Evolutionary conservation across 345 rosid genomes (phyloP), one percentile per base, ranked within the genome.

Genomic region (Odontarrhena argentea): DNA sequence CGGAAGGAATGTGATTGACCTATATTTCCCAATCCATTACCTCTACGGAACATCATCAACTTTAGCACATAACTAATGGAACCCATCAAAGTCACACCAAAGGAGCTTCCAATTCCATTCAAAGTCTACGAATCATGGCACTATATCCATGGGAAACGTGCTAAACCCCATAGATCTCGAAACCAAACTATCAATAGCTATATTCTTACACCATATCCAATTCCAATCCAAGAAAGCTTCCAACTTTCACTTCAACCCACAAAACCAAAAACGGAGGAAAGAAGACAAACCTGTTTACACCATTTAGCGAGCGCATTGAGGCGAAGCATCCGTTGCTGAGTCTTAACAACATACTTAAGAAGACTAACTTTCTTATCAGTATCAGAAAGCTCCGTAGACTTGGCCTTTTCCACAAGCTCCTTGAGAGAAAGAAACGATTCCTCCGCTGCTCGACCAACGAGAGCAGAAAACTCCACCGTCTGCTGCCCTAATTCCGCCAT

Each of bases 231-330:
- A 38, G 28, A 40, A 74, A 74, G 74, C 58, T 66, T 46, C 44
- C 1, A 51, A 67, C 63, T 67, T 53, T 68, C 41, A 42, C 55
- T 9, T 25, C 5, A 7, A 25, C 64, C 44, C 53, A 46, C 40
- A 34, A 51, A 57, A 15, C 50, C 7, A 22, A 46, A 58, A 51
- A 46, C 35, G 50, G 7, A 18, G 43, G 38, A 50, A 56, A 61
- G 45, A 9, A 40, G 24, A 56, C 72, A 63, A 28, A 91, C 99
- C 97, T 95, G 99, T 76, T 88, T 90, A 76, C 97, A 95, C 99
- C 99, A 95, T 76, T 95, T 89, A 36, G 97, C 87, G 11, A 91
- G 90, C 28, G 91, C 96, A 81, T 85, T 85, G 66, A 95, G 97
- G 2, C 96, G 70, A 18, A 95, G 96, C 94, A 91, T 82, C 44